Conservation (phyloP, 768 basidiomycete genomes). For the Tricholoma matsutake region DNA sequence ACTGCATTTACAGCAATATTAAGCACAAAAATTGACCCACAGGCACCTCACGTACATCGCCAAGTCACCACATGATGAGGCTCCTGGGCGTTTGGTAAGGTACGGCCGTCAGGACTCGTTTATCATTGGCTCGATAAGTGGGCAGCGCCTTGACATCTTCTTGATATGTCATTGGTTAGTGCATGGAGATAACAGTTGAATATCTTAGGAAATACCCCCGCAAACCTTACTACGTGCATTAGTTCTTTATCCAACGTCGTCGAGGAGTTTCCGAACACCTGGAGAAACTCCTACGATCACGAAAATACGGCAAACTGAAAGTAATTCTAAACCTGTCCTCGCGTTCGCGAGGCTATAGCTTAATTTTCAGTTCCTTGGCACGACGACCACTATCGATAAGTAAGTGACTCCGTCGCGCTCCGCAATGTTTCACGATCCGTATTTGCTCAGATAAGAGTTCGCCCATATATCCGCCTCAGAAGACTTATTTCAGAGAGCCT, state of each 20-base stretch:
- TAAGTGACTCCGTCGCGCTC: not conserved
- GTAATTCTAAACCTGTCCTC: not conserved
- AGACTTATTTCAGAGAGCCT: not conserved
- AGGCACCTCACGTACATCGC: not conserved
- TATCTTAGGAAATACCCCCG: not conserved
- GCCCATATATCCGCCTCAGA: not conserved
- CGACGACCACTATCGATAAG: not conserved
- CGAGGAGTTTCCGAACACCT: not conserved
- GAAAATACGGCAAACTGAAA: not conserved
- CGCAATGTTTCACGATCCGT: not conserved
- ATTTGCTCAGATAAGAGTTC: not conserved
- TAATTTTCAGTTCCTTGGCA: not conserved
- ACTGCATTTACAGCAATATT: not conserved
- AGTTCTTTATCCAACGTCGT: not conserved
- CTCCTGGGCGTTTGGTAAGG: not conserved
- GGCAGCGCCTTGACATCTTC: not conserved
- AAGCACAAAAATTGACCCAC: not conserved
- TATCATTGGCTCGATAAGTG: slow-evolving; percentile 1
- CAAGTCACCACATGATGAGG: not conserved
- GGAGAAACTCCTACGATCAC: not conserved
- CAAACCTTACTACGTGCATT: not conserved
- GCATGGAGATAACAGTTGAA: not conserved
- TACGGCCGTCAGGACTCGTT: not conserved
- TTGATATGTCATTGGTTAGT: not conserved
- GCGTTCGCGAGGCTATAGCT: not conserved